Evolutionary conservation across 495 filamentous ascomycete genomes (phyloP).

Genomic region (Neurospora terricola): DNA sequence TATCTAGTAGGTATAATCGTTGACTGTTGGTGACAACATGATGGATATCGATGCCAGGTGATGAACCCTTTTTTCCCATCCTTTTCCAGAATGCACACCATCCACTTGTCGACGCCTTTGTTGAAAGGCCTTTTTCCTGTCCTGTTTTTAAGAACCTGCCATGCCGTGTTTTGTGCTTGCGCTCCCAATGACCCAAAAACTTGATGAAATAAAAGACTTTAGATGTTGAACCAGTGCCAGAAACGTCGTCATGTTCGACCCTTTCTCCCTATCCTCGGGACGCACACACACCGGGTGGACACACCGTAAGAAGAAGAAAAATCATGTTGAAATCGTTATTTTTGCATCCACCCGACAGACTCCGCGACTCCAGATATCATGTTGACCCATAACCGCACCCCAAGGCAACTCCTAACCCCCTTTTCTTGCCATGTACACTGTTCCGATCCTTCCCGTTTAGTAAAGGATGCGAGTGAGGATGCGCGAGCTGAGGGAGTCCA

Average conservation of each 20-base stretch:
- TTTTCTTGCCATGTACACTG: not conserved
- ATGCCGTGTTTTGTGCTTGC: not conserved
- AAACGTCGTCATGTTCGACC: not conserved
- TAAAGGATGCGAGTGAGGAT: conserved; percentile 86
- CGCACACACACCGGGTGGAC: not conserved
- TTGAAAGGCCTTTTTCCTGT: not conserved
- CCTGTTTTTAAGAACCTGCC: not conserved
- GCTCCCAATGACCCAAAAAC: not conserved
- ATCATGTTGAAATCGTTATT: conserved; percentile 13
- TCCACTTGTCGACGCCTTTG: not conserved
- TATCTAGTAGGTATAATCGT: not conserved
- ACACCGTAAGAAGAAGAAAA: not conserved
- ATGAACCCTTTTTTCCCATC: not conserved
- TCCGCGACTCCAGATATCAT: conserved; percentile 12
- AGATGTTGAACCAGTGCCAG: not conserved
- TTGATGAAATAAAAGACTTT: not conserved
- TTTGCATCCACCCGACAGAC: conserved; percentile 6
- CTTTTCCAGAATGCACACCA: not conserved
- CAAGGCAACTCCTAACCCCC: not conserved
- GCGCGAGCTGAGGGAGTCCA: conserved; percentile 72
- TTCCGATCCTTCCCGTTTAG: conserved; percentile 32
- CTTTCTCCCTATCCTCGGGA: not conserved
- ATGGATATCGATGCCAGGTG: not conserved
- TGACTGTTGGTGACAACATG: not conserved
- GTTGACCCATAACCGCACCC: not conserved